phyloP scores from a whole-genome alignment of 139 green algal genomes.

The Microglena sp. region DNA sequence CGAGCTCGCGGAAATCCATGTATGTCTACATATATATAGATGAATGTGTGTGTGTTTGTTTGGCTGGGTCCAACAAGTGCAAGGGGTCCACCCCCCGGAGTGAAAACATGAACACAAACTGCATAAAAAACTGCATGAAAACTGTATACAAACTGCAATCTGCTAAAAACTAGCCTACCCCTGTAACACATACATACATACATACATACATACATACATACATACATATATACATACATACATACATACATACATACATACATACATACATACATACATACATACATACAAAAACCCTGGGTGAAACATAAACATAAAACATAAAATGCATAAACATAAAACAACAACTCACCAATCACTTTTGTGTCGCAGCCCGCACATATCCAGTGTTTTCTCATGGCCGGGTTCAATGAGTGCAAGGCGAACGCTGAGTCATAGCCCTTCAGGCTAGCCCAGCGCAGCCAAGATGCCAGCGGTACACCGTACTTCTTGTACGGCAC shows the following conservation, averaged over 20 bases:
- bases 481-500: slow-evolving; percentile 13
- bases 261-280: no score
- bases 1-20: no score
- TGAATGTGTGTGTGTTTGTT: no score
- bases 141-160: no score
- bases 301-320: slow-evolving; percentile 3
- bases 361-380: slow-evolving; percentile 21
- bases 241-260: no score
- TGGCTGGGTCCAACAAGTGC: no score
- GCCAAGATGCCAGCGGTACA: slow-evolving; percentile 21
- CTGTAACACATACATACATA: no score
- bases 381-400: slow-evolving; percentile 20
- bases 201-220: no score
- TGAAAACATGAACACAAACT: neutral
- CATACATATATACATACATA: no score
- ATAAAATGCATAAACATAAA: neutral
- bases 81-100: neutral
- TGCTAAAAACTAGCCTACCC: slow-evolving; percentile 1
- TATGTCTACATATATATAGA: no score
- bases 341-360: slow-evolving; percentile 5
- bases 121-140: no score
- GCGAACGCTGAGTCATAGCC: slow-evolving; percentile 11
- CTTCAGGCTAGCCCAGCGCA: slow-evolving; percentile 19
- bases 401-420: slow-evolving; percentile 19
- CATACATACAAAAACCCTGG: no score